Base-by-base conservation (phyloP, 2,329 filamentous ascomycete genomes). In the Pezicula rhizophila region DNA sequence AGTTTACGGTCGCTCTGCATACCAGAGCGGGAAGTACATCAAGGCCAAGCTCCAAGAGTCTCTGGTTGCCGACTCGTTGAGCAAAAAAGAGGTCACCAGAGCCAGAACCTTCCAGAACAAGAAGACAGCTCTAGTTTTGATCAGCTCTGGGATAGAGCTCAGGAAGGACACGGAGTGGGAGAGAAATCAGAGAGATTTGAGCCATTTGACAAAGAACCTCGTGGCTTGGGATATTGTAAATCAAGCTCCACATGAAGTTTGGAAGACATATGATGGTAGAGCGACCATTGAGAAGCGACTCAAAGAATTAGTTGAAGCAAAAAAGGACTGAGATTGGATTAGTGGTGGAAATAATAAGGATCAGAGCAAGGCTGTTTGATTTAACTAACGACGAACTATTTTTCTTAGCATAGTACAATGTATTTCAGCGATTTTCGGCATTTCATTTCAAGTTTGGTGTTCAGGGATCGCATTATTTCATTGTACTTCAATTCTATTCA, bases 41-140 rank as follows among this genome's bases (percentile, higher is more conserved):
- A 96, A 95, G 66, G 87, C 90, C 4, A 88, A 91, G 68, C 75
- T 99, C 48, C 93, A 99, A 68, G 93, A 99, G 71, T 92, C 85
- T 56, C 75, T 97, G 1, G 89, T 96, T 28, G 91, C 91, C 0
- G 79, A 84, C 56, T 89, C 87, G 1, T 80, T 97, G 57, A 89
- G 89, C 12, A 85, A 84, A 66, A 87, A 87, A 31, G 93, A 99
- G 61, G 82, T 95, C 15, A 73, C 77, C 40, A 87, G 84, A 51
- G 89, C 89, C 50, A 76, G 86, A 18, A 83, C 84, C 42, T 93
- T 97, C 46, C 89, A 96, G 68, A 77, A 78, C 50, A 75, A 75
- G n/a, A 74, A 87, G 50, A 87, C 86, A 12, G 85, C 89, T 6
- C 70, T 97, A 35, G 84, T 84, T 2, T 72, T 99, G 20, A 78